A percentile compares a stretch with the other conserved stretches of the same genome.
Evolutionary conservation across 305 asterid genomes (phyloP).

Genomic region (Fraxinus baroniana): DNA sequence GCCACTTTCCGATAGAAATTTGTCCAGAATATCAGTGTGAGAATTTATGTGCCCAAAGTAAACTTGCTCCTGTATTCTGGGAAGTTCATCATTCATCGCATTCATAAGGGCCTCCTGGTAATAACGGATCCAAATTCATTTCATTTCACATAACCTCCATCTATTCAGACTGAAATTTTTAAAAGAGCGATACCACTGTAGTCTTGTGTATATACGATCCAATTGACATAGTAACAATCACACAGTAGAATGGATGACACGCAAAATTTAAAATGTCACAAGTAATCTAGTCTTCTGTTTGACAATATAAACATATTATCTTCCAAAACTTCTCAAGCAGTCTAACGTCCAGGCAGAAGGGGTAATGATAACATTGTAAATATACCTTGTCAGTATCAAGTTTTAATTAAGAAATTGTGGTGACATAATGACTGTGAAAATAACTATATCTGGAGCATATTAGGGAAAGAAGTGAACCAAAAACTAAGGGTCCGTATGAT

Average conservation of each 20-base stretch:
- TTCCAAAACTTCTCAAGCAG: background rate
- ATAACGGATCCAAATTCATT: slow-evolving; percentile 30
- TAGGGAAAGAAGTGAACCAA: slow-evolving; percentile 16
- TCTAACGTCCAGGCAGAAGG: slow-evolving; percentile 9
- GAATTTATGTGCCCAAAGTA: slow-evolving; percentile 91
- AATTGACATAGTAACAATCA: slow-evolving; percentile 11
- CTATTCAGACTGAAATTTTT: slow-evolving; percentile 9
- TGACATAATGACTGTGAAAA: background rate
- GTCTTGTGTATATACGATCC: slow-evolving; percentile 13
- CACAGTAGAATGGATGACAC: slow-evolving; percentile 3
- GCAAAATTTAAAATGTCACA: slow-evolving; percentile 1
- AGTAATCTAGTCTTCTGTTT: background rate
- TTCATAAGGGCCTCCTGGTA: slow-evolving; percentile 82
- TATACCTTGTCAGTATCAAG: background rate
- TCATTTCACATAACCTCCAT: slow-evolving; percentile 22
- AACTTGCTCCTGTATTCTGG: slow-evolving; percentile 97
- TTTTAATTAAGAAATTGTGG: background rate
- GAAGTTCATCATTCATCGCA: slow-evolving; percentile 98
- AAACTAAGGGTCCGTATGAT: background rate
- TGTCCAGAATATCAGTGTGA: slow-evolving; percentile 83
- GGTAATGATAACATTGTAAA: slow-evolving; percentile 11
- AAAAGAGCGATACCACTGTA: slow-evolving; percentile 1
- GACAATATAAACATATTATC: slow-evolving; percentile 6
- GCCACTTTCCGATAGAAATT: slow-evolving; percentile 83
- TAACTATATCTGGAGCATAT: background rate